Percentiles rank a stretch among this genome's conserved stretches.
phyloP scores from a whole-genome alignment of 2,329 filamentous ascomycete species.

The Stylonectria norvegica region DNA sequence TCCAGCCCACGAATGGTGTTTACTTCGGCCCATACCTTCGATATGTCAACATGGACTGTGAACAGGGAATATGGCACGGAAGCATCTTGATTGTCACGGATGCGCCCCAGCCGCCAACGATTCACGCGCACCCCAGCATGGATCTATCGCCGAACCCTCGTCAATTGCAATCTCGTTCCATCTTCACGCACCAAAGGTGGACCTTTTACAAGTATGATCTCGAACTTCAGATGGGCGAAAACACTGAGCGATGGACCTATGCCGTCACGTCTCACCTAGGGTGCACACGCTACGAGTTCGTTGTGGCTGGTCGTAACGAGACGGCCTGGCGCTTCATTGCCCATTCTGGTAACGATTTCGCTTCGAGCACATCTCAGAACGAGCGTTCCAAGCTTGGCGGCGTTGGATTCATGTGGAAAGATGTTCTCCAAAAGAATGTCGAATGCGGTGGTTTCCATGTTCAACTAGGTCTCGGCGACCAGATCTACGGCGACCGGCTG shows the following conservation, averaged over 20 bases:
- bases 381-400: constrained; percentile 85
- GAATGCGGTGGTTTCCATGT: constrained; percentile 95
- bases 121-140: constrained; percentile 86
- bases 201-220: constrained; percentile 94
- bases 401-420: constrained; percentile 97
- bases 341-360: constrained; percentile 95
- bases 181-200: constrained; percentile 90
- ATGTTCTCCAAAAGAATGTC: constrained; percentile 93
- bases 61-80: constrained; percentile 85
- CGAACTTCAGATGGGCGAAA: constrained; percentile 83
- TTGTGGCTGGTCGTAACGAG: constrained; percentile 86
- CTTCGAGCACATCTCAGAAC: constrained; percentile 78
- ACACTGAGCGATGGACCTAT: constrained; percentile 88
- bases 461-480: constrained; percentile 86
- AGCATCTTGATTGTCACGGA: constrained; percentile 94
- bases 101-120: constrained; percentile 86
- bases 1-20: constrained; percentile 89
- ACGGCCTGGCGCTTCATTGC: constrained; percentile 94
- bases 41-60: constrained; percentile 96
- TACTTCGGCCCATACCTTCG: constrained; percentile 96
- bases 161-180: constrained; percentile 76
- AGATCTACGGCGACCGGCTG: constrained; percentile 90
- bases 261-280: constrained; percentile 95
- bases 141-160: constrained; percentile 91
- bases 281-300: constrained; percentile 96